Evolutionary conservation across 768 basidiomycete genomes (phyloP).

Genomic region (Lepiota venenata): DNA sequence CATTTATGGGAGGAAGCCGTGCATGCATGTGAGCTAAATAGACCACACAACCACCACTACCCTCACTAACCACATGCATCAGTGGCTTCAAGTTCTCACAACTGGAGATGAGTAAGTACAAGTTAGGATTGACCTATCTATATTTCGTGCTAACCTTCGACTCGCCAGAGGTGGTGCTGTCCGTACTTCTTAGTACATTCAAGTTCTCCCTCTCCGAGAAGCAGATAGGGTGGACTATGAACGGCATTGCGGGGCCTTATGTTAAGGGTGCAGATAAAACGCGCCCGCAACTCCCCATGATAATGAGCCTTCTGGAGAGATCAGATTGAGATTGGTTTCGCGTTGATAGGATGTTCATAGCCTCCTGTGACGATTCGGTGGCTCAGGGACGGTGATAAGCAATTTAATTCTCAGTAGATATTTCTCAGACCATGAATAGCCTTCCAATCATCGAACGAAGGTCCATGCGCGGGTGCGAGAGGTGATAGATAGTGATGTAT

Average conservation of each 20-base stretch:
- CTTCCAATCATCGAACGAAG: too few relatives aligned
- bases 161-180: conserved; percentile 21
- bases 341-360: too few relatives aligned
- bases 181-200: conserved; percentile 17
- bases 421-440: too few relatives aligned
- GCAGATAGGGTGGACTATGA: conserved; percentile 26
- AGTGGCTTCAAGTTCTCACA: conserved; percentile 55
- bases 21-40: conserved; percentile 14
- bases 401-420: too few relatives aligned
- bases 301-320: conserved; percentile 9
- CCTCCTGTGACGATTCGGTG: too few relatives aligned
- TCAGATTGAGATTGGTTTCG: background rate
- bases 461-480: too few relatives aligned
- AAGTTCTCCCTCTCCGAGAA: conserved; percentile 21
- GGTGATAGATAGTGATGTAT: too few relatives aligned
- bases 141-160: background rate
- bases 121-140: background rate
- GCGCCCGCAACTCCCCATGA: conserved; percentile 9
- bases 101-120: conserved; percentile 46
- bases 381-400: too few relatives aligned
- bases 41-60: background rate
- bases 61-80: background rate
- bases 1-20: conserved; percentile 17
- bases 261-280: conserved; percentile 13
- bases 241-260: conserved; percentile 21